Conservation (phyloP, 2,329 filamentous ascomycete genomes). For the Neonectria hederae region DNA sequence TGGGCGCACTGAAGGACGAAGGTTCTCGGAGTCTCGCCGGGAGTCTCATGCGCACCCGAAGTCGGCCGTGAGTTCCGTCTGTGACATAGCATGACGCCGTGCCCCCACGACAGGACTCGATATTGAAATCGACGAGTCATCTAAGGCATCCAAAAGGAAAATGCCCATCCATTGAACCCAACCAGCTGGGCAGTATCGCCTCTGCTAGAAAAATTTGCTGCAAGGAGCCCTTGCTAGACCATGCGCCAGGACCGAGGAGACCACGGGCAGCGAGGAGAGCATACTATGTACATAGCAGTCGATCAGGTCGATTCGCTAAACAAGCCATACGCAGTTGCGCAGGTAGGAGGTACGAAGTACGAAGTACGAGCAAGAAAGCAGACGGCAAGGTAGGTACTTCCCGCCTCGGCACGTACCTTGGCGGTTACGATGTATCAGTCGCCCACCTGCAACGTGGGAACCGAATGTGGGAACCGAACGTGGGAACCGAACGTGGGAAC, state of each 20-base stretch:
- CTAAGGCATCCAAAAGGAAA: constrained; percentile 13
- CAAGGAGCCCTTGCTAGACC: constrained; percentile 25
- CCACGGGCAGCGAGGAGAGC: background rate
- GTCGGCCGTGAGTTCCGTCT: constrained; percentile 6
- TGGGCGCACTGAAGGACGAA: constrained; percentile 13
- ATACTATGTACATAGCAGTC: background rate
- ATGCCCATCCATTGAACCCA: constrained; percentile 3
- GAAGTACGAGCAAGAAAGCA: constrained; percentile 9
- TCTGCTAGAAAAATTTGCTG: constrained; percentile 18
- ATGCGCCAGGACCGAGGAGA: constrained; percentile 17
- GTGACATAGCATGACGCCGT: background rate
- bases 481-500: constrained; percentile 13
- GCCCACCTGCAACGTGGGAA: constrained; percentile 17
- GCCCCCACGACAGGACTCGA: constrained; percentile 8
- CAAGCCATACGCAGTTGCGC: constrained; percentile 4
- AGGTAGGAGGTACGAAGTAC: constrained; percentile 1
- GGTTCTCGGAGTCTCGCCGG: constrained; percentile 15
- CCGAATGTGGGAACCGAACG: constrained; percentile 11
- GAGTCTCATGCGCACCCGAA: constrained; percentile 17
- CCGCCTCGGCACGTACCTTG: constrained; percentile 4
- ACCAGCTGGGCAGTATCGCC: constrained; percentile 3
- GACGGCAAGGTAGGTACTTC: constrained; percentile 15
- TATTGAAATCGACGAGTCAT: constrained; percentile 18
- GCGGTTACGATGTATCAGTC: background rate
- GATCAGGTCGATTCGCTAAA: constrained; percentile 4